Base-by-base conservation (phyloP, 1,284 basidiomycete species). In the Sphaerobolus stellatus region DNA sequence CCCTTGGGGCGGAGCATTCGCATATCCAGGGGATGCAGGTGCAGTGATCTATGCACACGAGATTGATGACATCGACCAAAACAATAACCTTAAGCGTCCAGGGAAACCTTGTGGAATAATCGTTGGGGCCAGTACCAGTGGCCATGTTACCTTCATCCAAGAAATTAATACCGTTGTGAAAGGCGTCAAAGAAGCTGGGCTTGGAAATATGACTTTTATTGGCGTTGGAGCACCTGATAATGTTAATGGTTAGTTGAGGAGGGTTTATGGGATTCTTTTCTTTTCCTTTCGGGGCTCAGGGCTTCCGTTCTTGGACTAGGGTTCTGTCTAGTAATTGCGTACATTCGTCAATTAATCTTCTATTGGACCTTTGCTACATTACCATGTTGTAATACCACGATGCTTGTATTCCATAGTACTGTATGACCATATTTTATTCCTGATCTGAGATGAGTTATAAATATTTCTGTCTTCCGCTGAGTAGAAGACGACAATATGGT, bases 71-170 rank as follows among this genome's bases (percentile, higher is more conserved):
- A 18, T 33, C 22, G 41, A 52, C 18, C 25, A 22, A 3, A 4
- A 22, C 16, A 44, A 33, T 9, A 5, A 45, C 20, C 16, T 46
- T 20, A 52, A 41, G 14, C 7, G 14, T 22, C 40, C 38, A 9
- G 38, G 40, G 31, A 52, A 33, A 16, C 50, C 50, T 28, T 44
- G 40, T 27, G 50, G 34, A 4, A 22, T 52, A 13, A 20, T 52
- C 30, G 50, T 52, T 14, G 50, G 28, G n/a, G 22, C 34, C 20
- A 46, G 50, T 29, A 52, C 50, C 13, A 30, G 50, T 5, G 50
- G 41, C 5, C 50, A 52, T 14, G 38, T 52, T 45, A 41, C 50
- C 11, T 52, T 52, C 27, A 40, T 52, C 20, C 50, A 52, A 52
- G 43, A 31, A 16, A 43, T 52, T 29, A 30, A 52, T 16, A 45